Evolutionary conservation across 169 alveolate genomes (phyloP), one percentile per base, ranked within the genome.

Genomic region (Plasmodium reichenowi): DNA sequence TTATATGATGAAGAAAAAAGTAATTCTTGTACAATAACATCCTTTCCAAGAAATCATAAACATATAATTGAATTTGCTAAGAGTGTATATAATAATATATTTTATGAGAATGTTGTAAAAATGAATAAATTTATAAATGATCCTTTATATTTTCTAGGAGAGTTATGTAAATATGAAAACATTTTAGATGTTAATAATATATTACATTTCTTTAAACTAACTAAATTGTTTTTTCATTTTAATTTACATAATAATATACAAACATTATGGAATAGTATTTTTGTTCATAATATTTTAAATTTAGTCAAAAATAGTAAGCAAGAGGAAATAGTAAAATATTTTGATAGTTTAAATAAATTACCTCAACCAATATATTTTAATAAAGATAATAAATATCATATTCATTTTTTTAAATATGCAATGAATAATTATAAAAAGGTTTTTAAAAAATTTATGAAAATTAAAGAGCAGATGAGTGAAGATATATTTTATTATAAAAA

Each of bases 41-140:
- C 90, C 5, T 80, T 80, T 71, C 90, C 90, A 43, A 80, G 13
- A 67, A 59, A 80, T 54, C 90, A 71, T 22, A 80, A 80, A 26
- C 90, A 80, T 80, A 59, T 80, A 5, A 80, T 80, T 13, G 74
- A 80, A 59, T 80, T 80, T 68, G 62, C 74, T 22, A 80, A 67
- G 50, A 54, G 90, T 59, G 83, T 80, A 17, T 80, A 60, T 59
- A 80, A 54, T n/a, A 54, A 80, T 56, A 67, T 52, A 5, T 80
- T 80, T 62, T 67, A 52, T 24, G 90, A 80, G 24, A 67, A 80
- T 56, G 90, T 80, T 50, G 15, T 80, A 67, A 80, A 80, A 80
- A 80, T 80, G 32, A 80, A 80, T 56, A 50, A 7, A 20, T 80
- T 80, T 80, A 67, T 80, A 56, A 67, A 80, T 38, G 72, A 80